phyloP scores from a whole-genome alignment of 2,329 filamentous ascomycete genomes.

The Phaeosphaeriaceae sp. region DNA sequence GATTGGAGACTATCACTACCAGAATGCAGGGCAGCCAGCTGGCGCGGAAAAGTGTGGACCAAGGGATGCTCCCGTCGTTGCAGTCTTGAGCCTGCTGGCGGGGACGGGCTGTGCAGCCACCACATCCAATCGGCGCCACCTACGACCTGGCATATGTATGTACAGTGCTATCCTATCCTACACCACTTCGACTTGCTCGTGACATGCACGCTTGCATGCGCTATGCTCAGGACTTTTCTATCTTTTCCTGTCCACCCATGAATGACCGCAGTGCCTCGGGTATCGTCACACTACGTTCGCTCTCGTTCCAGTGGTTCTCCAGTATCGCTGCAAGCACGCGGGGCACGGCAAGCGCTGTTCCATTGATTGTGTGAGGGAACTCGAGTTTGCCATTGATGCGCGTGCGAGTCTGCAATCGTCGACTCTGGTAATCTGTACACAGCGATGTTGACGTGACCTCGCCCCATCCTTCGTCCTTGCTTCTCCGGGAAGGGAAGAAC shows the following conservation, averaged over 20 bases:
- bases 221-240: constrained; percentile 26
- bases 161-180: constrained; percentile 9
- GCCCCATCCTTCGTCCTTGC: constrained; percentile 78
- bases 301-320: constrained; percentile 88
- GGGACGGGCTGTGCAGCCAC: constrained; percentile 3
- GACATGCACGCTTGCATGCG: neutral
- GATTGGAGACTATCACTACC: constrained; percentile 20
- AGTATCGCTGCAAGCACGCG: constrained; percentile 86
- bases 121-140: constrained; percentile 8
- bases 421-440: constrained; percentile 93
- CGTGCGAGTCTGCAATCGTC: constrained; percentile 79
- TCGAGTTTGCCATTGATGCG: constrained; percentile 64
- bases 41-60: constrained; percentile 14
- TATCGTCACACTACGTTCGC: constrained; percentile 70
- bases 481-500: constrained; percentile 81
- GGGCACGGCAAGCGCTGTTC: constrained; percentile 90
- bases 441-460: constrained; percentile 90
- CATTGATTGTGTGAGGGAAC: constrained; percentile 92
- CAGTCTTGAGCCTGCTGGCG: neutral
- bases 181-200: neutral
- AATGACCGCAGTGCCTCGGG: constrained; percentile 81
- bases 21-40: constrained; percentile 17
- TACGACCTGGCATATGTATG: constrained; percentile 3
- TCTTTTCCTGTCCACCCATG: constrained; percentile 68
- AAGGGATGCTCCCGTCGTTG: constrained; percentile 7